phyloP scores from a whole-genome alignment of 2,329 filamentous ascomycete species.

The Lithohypha guttulata region DNA sequence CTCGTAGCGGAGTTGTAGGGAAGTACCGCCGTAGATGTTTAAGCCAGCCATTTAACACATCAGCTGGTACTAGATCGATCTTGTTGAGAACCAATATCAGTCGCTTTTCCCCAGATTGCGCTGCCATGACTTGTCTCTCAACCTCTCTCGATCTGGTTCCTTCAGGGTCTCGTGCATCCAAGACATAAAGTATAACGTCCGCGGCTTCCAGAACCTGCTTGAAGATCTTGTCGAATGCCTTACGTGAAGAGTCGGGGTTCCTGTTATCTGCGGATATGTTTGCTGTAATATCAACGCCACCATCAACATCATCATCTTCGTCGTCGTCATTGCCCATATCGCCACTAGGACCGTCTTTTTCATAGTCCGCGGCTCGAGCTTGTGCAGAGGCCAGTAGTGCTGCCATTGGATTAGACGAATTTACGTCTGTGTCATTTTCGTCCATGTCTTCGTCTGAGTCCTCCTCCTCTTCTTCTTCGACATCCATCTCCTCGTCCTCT shows the following conservation, averaged over 20 bases:
- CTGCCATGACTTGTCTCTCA: slow-evolving; percentile 84
- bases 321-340: slow-evolving; percentile 44
- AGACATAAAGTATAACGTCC: slow-evolving; percentile 87
- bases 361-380: slow-evolving; percentile 65
- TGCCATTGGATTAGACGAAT: slow-evolving; percentile 77
- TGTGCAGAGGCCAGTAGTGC: slow-evolving; percentile 77
- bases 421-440: slow-evolving; percentile 50
- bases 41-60: slow-evolving; percentile 76
- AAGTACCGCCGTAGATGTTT: slow-evolving; percentile 76
- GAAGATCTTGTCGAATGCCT: slow-evolving; percentile 90
- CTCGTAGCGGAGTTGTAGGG: slow-evolving; percentile 79
- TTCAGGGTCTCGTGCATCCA: slow-evolving; percentile 83
- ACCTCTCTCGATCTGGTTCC: slow-evolving; percentile 84
- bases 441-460: slow-evolving; percentile 41
- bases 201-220: slow-evolving; percentile 82
- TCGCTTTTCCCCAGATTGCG: slow-evolving; percentile 69
- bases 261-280: slow-evolving; percentile 16
- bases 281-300: slow-evolving; percentile 29
- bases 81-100: slow-evolving; percentile 91
- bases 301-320: slow-evolving; percentile 37
- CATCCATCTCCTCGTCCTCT: slow-evolving; percentile 36
- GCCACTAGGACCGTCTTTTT: slow-evolving; percentile 52
- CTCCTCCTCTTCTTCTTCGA: slow-evolving; percentile 38
- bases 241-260: slow-evolving; percentile 56
- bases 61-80: slow-evolving; percentile 77